phyloP scores from a whole-genome alignment of 257 asterid species.

The Solanum arcanum region DNA sequence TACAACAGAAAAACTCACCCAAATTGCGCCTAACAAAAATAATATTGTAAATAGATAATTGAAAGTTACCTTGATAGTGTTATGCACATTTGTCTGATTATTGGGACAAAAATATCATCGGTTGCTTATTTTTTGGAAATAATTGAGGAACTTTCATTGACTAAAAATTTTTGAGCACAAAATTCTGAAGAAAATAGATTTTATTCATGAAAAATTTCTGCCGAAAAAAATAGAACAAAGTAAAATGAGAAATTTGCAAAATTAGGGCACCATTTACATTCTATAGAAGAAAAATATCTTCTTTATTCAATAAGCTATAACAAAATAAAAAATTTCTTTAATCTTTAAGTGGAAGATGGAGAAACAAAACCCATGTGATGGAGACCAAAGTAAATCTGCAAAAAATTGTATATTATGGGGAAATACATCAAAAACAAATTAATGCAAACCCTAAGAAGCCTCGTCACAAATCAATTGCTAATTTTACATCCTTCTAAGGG shows the following conservation, averaged over 20 bases:
- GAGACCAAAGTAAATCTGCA: background rate
- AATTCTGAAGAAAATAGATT: no score
- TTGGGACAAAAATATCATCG: no score
- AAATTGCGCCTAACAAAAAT: no score
- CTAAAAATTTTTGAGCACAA: background rate
- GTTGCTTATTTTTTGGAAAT: no score
- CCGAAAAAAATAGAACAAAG: background rate
- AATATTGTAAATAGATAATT: no score
- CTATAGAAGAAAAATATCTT: no score
- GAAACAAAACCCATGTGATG: background rate
- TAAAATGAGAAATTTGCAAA: background rate
- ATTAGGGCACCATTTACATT: background rate
- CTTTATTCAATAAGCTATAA: background rate
- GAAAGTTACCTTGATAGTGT: no score
- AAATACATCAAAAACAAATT: background rate
- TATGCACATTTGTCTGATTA: no score
- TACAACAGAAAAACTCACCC: no score
- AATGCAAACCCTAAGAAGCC: background rate
- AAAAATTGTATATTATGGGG: background rate
- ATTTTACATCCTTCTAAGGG: background rate
- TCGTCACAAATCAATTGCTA: background rate
- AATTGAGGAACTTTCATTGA: background rate
- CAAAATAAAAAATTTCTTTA: background rate
- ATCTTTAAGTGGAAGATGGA: background rate
- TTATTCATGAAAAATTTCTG: no score